Evolutionary conservation across 2,329 filamentous ascomycete species (phyloP).

Genomic region (Spiromastix sp.): DNA sequence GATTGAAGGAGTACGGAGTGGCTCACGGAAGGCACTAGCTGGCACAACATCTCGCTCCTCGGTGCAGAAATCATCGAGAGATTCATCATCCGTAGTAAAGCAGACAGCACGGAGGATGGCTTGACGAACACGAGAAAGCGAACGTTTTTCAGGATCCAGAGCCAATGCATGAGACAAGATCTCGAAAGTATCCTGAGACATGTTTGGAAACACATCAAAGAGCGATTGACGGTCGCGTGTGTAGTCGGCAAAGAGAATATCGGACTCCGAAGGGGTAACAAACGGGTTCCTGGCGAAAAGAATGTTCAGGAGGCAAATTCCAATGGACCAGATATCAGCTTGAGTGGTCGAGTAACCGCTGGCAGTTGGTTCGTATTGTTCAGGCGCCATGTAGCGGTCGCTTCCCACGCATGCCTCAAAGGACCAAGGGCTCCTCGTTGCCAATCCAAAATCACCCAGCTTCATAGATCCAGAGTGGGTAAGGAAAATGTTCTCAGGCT

Average conservation of each 20-base stretch:
- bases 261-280: constrained; percentile 77
- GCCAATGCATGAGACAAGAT: constrained; percentile 85
- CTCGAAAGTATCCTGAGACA: constrained; percentile 97
- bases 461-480: constrained; percentile 82
- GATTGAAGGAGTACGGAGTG: constrained; percentile 88
- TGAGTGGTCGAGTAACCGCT: constrained; percentile 85
- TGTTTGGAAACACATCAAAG: constrained; percentile 95
- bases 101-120: constrained; percentile 70
- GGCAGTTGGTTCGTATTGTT: constrained; percentile 85
- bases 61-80: constrained; percentile 85
- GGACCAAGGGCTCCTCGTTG: constrained; percentile 81
- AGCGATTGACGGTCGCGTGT: constrained; percentile 86
- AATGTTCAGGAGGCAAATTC: constrained; percentile 91
- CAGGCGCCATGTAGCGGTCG: constrained; percentile 97
- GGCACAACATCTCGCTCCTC: constrained; percentile 66
- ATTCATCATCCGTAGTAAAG: constrained; percentile 90
- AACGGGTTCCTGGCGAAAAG: constrained; percentile 96
- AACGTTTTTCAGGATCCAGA: constrained; percentile 81
- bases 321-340: constrained; percentile 95
- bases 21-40: constrained; percentile 80
- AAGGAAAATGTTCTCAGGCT: constrained; percentile 98
- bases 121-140: constrained; percentile 64
- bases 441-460: constrained; percentile 90
- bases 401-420: constrained; percentile 90
- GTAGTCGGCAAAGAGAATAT: constrained; percentile 88